Evolutionary conservation across 169 alveolate genomes (phyloP).

Genomic region (Plasmodium yoelii): DNA sequence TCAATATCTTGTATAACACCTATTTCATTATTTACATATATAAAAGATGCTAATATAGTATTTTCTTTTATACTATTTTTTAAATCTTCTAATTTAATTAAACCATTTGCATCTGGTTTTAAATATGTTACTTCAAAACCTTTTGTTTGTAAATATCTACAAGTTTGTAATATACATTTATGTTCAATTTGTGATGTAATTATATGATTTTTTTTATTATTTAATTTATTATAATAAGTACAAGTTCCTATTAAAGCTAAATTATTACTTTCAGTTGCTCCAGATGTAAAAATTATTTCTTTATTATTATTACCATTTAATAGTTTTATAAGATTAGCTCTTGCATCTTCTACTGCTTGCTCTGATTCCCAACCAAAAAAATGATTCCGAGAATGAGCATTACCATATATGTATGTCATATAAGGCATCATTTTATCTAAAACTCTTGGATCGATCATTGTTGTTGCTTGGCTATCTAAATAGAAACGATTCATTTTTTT

Average conservation of each 20-base stretch:
- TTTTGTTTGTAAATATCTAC: slow-evolving; percentile 91
- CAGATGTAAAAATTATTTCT: slow-evolving; percentile 98
- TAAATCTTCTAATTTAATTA: slow-evolving; percentile 90
- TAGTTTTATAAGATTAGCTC: slow-evolving; percentile 90
- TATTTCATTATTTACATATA: slow-evolving; percentile 97
- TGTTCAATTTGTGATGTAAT: slow-evolving; percentile 98
- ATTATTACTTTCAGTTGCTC: slow-evolving; percentile 99
- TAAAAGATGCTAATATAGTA: slow-evolving; percentile 95
- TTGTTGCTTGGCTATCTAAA: slow-evolving; percentile 98
- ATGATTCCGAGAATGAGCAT: slow-evolving; percentile 98
- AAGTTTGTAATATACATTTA: slow-evolving; percentile 96
- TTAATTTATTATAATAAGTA: slow-evolving; percentile 76
- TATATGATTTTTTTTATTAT: slow-evolving; percentile 93
- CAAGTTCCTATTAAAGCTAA: slow-evolving; percentile 96
- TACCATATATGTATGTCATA: slow-evolving; percentile 94
- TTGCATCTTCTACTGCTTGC: slow-evolving; percentile 94
- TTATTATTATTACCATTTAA: slow-evolving; percentile 91
- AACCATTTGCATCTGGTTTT: slow-evolving; percentile 93
- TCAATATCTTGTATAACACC: slow-evolving; percentile 96
- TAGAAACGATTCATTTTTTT: slow-evolving; percentile 82
- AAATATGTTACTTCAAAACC: slow-evolving; percentile 96
- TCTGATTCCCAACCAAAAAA: slow-evolving; percentile 98
- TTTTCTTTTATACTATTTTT: slow-evolving; percentile 93
- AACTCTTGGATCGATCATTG: slow-evolving; percentile 98
- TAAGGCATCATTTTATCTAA: slow-evolving; percentile 98